Evolutionary conservation across 495 filamentous ascomycete genomes (phyloP).

Genomic region (Gamarada debralockiae): DNA sequence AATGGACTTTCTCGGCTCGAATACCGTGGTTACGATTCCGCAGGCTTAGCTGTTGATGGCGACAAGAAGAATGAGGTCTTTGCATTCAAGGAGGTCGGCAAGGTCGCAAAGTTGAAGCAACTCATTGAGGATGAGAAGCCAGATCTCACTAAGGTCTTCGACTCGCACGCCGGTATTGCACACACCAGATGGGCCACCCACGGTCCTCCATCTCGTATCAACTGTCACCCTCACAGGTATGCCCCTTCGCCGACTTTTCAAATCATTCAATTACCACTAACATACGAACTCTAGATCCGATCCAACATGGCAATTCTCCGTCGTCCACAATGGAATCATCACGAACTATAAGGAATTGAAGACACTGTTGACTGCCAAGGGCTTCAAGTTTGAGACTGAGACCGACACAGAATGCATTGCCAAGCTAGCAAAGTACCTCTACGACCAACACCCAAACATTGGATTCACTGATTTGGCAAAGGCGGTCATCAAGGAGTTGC

Average conservation of each 20-base stretch:
- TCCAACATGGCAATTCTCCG: conserved; percentile 88
- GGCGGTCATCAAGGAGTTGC: conserved; percentile 95
- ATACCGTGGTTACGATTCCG: conserved; percentile 97
- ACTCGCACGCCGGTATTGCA: conserved; percentile 95
- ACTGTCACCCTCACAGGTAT: conserved; percentile 98
- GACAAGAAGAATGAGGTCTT: conserved; percentile 98
- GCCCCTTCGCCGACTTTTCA: conserved; percentile 18
- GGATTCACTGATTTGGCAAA: conserved; percentile 95
- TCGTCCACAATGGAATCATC: conserved; percentile 99
- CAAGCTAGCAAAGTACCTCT: conserved; percentile 96
- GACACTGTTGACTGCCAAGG: conserved; percentile 86
- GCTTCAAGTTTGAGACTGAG: conserved; percentile 97
- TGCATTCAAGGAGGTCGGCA: conserved; percentile 98
- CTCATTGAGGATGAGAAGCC: conserved; percentile 75
- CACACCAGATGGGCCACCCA: conserved; percentile 99
- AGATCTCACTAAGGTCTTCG: conserved; percentile 87
- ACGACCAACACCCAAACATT: conserved; percentile 91
- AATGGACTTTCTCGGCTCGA: conserved; percentile 73
- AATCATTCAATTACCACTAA: not conserved
- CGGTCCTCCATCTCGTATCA: conserved; percentile 84
- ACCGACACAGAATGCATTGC: conserved; percentile 99
- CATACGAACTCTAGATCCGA: conserved; percentile 48
- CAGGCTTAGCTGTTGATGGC: conserved; percentile 91
- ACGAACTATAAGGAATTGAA: conserved; percentile 99
- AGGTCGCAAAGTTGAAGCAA: conserved; percentile 92